phyloP scores from a whole-genome alignment of 768 basidiomycete species.

The Ramaria rubella region DNA sequence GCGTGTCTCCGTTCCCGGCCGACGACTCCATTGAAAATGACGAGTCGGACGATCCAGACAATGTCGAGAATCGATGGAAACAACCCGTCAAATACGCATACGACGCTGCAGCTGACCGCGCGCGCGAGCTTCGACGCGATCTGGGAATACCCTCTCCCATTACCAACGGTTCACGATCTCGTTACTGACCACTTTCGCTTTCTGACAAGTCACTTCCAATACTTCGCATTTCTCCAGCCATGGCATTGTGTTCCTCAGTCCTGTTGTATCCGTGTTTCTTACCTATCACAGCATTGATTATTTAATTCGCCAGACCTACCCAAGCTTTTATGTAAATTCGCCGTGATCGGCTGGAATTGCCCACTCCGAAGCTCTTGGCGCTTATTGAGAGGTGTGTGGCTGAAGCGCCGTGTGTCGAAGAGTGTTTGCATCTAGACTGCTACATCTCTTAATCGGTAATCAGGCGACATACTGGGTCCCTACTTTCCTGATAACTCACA shows the following conservation, averaged over 20 bases:
- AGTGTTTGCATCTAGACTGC: too few relatives aligned
- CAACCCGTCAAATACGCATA: slow-evolving; percentile 73
- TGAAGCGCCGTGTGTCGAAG: too few relatives aligned
- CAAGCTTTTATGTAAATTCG: too few relatives aligned
- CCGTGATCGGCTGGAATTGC: too few relatives aligned
- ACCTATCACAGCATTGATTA: neutral
- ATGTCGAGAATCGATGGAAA: slow-evolving; percentile 30
- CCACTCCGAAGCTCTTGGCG: too few relatives aligned
- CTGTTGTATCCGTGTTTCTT: neutral
- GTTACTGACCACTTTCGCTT: neutral
- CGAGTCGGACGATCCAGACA: slow-evolving; percentile 33
- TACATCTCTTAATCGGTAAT: too few relatives aligned
- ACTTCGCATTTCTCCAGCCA: neutral
- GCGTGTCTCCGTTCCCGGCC: slow-evolving; percentile 17
- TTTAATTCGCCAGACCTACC: slow-evolving; percentile 1
- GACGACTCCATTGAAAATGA: slow-evolving; percentile 36
- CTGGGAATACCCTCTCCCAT: slow-evolving; percentile 9
- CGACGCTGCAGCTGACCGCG: slow-evolving; percentile 84
- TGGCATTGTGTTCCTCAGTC: neutral
- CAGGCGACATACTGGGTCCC: too few relatives aligned
- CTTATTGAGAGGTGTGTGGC: too few relatives aligned
- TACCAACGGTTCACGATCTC: neutral
- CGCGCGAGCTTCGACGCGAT: slow-evolving; percentile 22
- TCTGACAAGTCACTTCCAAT: neutral
- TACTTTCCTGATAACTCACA: too few relatives aligned